These are phyloP conservation scores for Eimeria acervulina DNA, from an alignment of 169 alveolate species.

Conservation along the genomic window DNA sequence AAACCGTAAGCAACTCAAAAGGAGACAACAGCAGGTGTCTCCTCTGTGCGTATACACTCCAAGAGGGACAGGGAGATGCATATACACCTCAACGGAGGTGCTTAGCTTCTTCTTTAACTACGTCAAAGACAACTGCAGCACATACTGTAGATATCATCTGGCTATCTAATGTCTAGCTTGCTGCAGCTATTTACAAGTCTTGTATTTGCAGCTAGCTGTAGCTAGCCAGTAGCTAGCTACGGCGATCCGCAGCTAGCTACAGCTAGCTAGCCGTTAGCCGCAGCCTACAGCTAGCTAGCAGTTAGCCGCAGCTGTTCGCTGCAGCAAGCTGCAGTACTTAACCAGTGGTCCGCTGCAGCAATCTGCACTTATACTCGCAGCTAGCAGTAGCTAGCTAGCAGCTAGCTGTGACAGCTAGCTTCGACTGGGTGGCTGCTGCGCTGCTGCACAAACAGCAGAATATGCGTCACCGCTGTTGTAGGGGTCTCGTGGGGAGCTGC, in stretches of 20 bases:
- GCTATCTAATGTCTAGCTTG: too few species aligned
- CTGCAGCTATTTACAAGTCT: neutral
- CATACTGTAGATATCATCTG: too few species aligned
- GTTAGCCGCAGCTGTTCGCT: too few species aligned
- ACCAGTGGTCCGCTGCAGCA: too few species aligned
- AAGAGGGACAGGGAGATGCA: neutral
- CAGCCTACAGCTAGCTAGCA: neutral
- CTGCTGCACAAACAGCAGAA: too few species aligned
- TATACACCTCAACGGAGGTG: neutral
- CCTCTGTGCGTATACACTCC: neutral
- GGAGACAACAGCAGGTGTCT: neutral
- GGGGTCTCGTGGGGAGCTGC: too few species aligned
- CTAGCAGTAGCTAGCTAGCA: neutral
- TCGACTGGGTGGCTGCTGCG: too few species aligned
- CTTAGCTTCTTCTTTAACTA: neutral
- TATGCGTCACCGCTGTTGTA: too few species aligned
- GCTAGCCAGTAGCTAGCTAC: neutral
- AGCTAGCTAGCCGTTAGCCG: neutral
- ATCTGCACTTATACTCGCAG: too few species aligned
- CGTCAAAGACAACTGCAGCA: neutral
- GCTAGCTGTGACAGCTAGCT: slow-evolving; percentile 35
- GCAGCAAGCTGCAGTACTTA: too few species aligned
- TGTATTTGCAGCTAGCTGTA: neutral
- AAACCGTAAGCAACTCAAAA: neutral
- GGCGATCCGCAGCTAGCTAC: neutral